These are phyloP conservation scores for Hypoxylon sp. DNA, from an alignment of 2,329 filamentous ascomycete species.

Conservation along the genomic window DNA sequence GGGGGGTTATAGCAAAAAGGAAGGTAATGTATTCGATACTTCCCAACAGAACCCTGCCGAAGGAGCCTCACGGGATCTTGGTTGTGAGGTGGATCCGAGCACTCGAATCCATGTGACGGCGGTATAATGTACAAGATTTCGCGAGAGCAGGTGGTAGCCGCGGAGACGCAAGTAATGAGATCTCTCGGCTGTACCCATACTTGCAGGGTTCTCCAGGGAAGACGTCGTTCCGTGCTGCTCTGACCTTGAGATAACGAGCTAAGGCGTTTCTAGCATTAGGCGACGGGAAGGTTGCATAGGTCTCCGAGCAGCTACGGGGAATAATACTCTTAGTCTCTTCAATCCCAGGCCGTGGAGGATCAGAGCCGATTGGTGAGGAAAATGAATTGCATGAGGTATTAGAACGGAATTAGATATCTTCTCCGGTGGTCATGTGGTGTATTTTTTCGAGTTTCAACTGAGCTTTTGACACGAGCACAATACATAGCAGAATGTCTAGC, in stretches of 20 bases:
- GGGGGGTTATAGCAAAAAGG: conserved; percentile 26
- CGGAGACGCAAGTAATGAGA: conserved; percentile 30
- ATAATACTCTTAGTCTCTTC: conserved; percentile 4
- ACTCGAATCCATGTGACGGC: conserved; percentile 35
- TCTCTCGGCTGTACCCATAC: conserved; percentile 35
- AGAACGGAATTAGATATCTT: not conserved
- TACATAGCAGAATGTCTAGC: not conserved
- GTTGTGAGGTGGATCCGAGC: conserved; percentile 35
- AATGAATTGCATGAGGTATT: not conserved
- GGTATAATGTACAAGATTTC: conserved; percentile 28
- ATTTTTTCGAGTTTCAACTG: not conserved
- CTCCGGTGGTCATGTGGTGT: not conserved
- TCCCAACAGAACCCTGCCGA: conserved; percentile 26
- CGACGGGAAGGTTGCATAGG: conserved; percentile 20
- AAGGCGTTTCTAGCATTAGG: conserved; percentile 23
- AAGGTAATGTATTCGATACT: conserved; percentile 38
- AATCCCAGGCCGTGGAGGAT: not conserved
- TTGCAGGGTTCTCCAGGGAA: conserved; percentile 36
- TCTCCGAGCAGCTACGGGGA: conserved; percentile 3
- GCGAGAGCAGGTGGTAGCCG: conserved; percentile 28
- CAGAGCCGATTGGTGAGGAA: conserved; percentile 2
- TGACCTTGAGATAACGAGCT: conserved; percentile 24
- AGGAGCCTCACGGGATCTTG: conserved; percentile 39
- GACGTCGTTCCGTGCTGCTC: conserved; percentile 10
- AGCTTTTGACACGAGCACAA: not conserved